Evolutionary conservation across 1,284 basidiomycete species (phyloP), one percentile per base, ranked within the genome.

Genomic region (Porogramme epimiltina): DNA sequence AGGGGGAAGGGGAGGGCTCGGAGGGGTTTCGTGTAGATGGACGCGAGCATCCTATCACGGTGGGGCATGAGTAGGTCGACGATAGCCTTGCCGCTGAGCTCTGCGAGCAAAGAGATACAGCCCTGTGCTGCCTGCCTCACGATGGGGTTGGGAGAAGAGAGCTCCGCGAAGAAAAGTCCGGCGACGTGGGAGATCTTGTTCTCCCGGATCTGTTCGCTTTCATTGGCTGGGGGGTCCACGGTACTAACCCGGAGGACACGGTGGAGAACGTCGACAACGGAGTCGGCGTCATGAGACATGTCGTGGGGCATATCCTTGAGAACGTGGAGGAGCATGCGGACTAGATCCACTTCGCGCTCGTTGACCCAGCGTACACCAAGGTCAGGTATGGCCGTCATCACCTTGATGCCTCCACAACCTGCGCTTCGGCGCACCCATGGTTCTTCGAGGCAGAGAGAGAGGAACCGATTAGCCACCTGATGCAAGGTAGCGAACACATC

Each of bases 21-120:
- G n/a, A 99, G 79, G 18, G 97, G 97, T 68, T 99, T 99, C 23
- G 91, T 92, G 73, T 93, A 99, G 63, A 99, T 96, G 1, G 90
- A 88, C 18, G 84, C 83, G 44, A 98, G 78, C 67, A 98, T 85
- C 15, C 95, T 87, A 53, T 94, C 91, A 44, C 93, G 89, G 61
- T 95, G 93, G 2, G 92, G 90, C 61, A 85, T 73, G 42, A 99
- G 78, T 20, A 99, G 76, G 34, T 95, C 93, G 37, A 85, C 79
- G 28, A 92, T 81, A 1, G 89, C 80, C 61, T 84, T 83, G 18
- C 84, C 84, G 50, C 83, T 89, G 25, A 93, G 74, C 52, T 90
- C 81, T 2, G 93, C 88, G 4, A 99, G 76, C 33, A 94, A 75
- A 37, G 84, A 81, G 55, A 99, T 89, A 60, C 90, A 93, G 18